Conservation (phyloP, 164 flowering plant genomes). For the Hamamelis virginiana region DNA sequence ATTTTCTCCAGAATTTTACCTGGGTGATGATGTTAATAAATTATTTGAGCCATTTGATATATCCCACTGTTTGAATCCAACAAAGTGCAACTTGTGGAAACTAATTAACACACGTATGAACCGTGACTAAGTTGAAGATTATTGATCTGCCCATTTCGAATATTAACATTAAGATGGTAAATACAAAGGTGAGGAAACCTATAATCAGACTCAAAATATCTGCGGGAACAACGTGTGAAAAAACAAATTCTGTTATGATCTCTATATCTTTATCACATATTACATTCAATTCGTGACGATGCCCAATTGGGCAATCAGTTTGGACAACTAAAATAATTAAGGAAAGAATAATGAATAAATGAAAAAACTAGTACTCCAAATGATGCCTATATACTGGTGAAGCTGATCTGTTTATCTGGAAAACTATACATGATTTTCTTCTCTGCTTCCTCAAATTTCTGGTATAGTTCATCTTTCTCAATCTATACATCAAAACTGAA, state of each 20-base stretch:
- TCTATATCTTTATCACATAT: conserved; percentile 3
- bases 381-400: background rate
- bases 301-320: background rate
- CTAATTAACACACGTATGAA: too few species aligned
- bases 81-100: too few species aligned
- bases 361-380: conserved; percentile 5
- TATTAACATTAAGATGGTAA: too few species aligned
- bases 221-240: background rate
- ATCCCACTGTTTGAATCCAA: too few species aligned
- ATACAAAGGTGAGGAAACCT: too few species aligned
- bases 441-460: conserved; percentile 6
- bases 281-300: conserved; percentile 3
- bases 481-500: conserved; percentile 6
- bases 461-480: background rate
- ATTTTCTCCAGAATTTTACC: too few species aligned
- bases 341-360: conserved; percentile 23
- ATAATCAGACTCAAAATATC: too few species aligned
- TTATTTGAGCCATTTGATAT: too few species aligned
- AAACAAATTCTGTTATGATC: background rate
- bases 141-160: too few species aligned
- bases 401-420: background rate
- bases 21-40: too few species aligned
- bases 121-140: too few species aligned
- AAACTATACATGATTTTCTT: background rate
- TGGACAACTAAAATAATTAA: background rate